A percentile compares a stretch with the other conserved stretches of the same genome.
Conservation (phyloP, 352 stramenopile genomes). For the Thalassiosira mediterranea region DNA sequence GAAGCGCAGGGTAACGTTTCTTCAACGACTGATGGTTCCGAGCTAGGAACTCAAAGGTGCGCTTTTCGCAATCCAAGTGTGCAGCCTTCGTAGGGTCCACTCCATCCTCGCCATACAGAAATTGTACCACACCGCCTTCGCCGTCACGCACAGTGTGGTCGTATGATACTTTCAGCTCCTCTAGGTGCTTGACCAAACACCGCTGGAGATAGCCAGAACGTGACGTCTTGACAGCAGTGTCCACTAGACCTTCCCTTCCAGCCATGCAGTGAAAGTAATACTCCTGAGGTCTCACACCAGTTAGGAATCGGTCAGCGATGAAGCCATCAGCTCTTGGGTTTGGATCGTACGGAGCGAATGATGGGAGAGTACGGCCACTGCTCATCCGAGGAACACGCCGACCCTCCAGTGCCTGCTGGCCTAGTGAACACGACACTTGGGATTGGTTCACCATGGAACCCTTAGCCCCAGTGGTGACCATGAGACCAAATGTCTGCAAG, state of each 20-base stretch:
- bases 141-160: slow-evolving; percentile 98
- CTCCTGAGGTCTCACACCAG: slow-evolving; percentile 94
- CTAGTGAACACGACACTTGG: slow-evolving; percentile 96
- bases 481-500: slow-evolving; percentile 94
- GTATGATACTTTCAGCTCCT: slow-evolving; percentile 97
- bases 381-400: slow-evolving; percentile 97
- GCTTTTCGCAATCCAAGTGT: slow-evolving; percentile 92
- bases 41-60: slow-evolving; percentile 92
- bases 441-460: slow-evolving; percentile 99
- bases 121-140: slow-evolving; percentile 97
- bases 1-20: slow-evolving; percentile 88
- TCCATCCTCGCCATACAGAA: slow-evolving; percentile 99
- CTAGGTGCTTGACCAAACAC: slow-evolving; percentile 98
- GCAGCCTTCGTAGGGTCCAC: slow-evolving; percentile 95
- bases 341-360: slow-evolving; percentile 97
- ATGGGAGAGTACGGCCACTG: slow-evolving; percentile 97
- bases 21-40: slow-evolving; percentile 95
- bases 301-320: slow-evolving; percentile 99
- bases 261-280: slow-evolving; percentile 99
- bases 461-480: slow-evolving; percentile 99
- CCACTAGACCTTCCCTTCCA: slow-evolving; percentile 93
- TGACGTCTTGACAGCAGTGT: slow-evolving; percentile 99
- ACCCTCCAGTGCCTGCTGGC: slow-evolving; percentile 99
- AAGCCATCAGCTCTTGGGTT: slow-evolving; percentile 97
- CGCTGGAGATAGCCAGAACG: slow-evolving; percentile 99